A percentile compares a stretch with the other conserved stretches of the same genome.
These are phyloP conservation scores for Rosa hybrid DNA, from an alignment of 331 rosid species.

Conservation along the genomic window DNA sequence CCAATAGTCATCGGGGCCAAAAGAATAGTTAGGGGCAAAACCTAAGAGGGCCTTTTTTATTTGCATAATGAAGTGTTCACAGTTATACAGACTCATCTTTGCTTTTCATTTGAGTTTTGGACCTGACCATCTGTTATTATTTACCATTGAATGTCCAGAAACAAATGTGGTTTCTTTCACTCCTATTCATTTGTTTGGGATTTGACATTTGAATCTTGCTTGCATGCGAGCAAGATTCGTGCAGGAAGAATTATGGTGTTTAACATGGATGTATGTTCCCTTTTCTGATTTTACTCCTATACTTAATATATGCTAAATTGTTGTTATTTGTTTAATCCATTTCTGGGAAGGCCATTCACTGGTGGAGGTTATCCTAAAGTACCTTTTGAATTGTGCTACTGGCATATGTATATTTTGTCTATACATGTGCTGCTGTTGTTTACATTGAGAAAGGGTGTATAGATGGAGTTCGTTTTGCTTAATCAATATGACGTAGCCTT, in stretches of 20 bases:
- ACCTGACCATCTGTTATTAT: background rate
- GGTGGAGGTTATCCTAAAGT: background rate
- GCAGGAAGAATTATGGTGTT: constrained; percentile 91
- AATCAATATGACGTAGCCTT: too few species aligned
- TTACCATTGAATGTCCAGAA: background rate
- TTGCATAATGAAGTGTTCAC: background rate
- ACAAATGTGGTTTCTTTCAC: background rate
- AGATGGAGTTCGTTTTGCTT: too few species aligned
- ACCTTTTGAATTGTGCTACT: background rate
- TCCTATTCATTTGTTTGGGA: background rate
- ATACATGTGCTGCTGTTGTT: background rate
- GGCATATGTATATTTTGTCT: background rate
- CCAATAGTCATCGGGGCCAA: too few species aligned
- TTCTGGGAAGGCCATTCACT: background rate
- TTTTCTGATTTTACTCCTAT: constrained; percentile 7
- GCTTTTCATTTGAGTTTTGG: background rate
- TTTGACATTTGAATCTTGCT: constrained; percentile 27
- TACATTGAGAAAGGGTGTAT: too few species aligned
- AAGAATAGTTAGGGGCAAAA: too few species aligned
- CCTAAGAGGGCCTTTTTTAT: background rate
- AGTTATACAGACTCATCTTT: background rate
- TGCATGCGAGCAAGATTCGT: constrained; percentile 80
- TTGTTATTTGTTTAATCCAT: background rate
- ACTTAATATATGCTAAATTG: background rate
- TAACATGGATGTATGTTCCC: constrained; percentile 51